Conservation (phyloP, 768 basidiomycete species). For the Leccinum uliginosum region DNA sequence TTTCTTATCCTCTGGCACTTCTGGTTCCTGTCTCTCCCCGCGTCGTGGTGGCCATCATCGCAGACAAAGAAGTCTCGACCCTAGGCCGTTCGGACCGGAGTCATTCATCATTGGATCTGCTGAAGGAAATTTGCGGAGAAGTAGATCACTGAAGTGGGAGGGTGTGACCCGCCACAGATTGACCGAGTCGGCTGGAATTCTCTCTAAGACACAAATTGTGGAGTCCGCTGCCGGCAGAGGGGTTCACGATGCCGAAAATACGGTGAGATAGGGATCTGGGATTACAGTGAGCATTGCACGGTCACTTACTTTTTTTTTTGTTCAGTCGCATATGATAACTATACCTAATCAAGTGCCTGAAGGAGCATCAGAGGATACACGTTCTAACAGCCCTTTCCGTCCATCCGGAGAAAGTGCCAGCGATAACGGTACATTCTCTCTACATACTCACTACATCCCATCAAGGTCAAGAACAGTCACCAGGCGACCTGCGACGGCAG, state of each 20-base stretch:
- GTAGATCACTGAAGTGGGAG: constrained; percentile 26
- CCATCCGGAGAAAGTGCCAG: neutral
- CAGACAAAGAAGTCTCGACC: constrained; percentile 18
- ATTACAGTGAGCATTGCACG: neutral
- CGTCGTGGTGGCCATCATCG: constrained; percentile 3
- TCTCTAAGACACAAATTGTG: neutral
- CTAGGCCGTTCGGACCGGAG: neutral
- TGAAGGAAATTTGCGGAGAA: constrained; percentile 21
- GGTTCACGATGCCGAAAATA: neutral
- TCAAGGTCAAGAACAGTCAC: neutral
- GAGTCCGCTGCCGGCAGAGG: neutral
- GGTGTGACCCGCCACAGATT: neutral
- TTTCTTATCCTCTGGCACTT: neutral
- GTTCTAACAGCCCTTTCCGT: neutral
- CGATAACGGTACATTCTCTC: neutral
- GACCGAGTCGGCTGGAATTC: neutral
- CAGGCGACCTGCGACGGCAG: constrained; percentile 4
- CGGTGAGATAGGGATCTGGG: constrained; percentile 4
- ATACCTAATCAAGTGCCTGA: neutral
- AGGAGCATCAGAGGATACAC: neutral
- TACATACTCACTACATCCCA: neutral
- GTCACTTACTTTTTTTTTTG: constrained; percentile 1
- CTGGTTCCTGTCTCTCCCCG: neutral
- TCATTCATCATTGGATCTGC: neutral
- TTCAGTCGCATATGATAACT: neutral